Conservation (phyloP, 1,139 yeast genomes). For the Magnusiomyces tetraspermus region DNA sequence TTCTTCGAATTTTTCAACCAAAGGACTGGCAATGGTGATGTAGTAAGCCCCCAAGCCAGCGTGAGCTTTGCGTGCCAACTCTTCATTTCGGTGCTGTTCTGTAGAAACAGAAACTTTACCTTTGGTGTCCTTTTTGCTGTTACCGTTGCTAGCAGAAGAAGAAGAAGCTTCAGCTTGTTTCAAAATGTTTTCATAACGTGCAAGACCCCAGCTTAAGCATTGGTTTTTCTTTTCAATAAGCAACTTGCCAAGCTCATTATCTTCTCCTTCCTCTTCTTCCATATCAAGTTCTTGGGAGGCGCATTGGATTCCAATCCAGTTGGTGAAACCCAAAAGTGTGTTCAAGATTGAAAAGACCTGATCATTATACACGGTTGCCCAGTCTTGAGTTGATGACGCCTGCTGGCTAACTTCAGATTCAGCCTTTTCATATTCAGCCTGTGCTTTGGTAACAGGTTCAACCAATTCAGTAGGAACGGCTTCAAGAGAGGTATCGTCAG, state of each 20-base stretch:
- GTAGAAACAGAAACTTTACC: not conserved
- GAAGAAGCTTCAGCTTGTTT: slow-evolving; percentile 5
- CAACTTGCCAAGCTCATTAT: slow-evolving; percentile 1
- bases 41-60: slow-evolving; percentile 30
- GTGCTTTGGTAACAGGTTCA: not conserved
- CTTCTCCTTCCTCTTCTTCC: not conserved
- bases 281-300: too few relatives aligned
- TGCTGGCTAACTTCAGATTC: not conserved
- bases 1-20: slow-evolving; percentile 28
- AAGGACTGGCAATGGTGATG: slow-evolving; percentile 30
- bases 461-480: not conserved
- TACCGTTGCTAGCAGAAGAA: too few relatives aligned
- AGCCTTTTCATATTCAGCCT: not conserved
- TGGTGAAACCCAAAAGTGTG: not conserved
- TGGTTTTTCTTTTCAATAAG: slow-evolving; percentile 10
- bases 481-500: slow-evolving; percentile 12
- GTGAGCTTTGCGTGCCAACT: slow-evolving; percentile 23
- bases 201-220: slow-evolving; percentile 21
- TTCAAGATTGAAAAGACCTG: not conserved
- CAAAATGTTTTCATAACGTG: slow-evolving; percentile 19
- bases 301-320: not conserved
- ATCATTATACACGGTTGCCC: not conserved
- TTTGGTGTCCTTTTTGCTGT: slow-evolving; percentile 19
- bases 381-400: not conserved
- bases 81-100: slow-evolving; percentile 13